phyloP scores from a whole-genome alignment of 2,329 filamentous ascomycete species.

The Phaeosphaeriaceae sp. region DNA sequence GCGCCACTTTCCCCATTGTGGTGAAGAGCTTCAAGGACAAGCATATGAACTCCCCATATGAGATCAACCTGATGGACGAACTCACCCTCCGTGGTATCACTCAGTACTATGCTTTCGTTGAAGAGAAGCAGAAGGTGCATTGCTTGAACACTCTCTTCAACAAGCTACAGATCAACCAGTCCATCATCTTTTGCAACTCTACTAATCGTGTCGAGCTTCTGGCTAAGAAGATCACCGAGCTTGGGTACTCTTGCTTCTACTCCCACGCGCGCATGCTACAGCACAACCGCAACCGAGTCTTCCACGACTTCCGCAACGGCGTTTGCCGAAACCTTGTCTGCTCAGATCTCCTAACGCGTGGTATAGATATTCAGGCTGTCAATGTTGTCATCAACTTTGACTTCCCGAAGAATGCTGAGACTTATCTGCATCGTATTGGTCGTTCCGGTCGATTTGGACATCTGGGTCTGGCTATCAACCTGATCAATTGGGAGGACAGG shows the following conservation, averaged over 20 bases:
- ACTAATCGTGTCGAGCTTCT: constrained; percentile 97
- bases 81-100: constrained; percentile 97
- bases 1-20: constrained; percentile 94
- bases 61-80: constrained; percentile 99
- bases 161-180: constrained; percentile 99
- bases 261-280: constrained; percentile 98
- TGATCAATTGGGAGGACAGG: constrained; percentile 99
- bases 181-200: constrained; percentile 99
- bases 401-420: constrained; percentile 99
- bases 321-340: constrained; percentile 98
- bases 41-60: constrained; percentile 95
- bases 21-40: constrained; percentile 98
- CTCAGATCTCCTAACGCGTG: constrained; percentile 94
- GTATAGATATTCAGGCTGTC: constrained; percentile 99
- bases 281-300: constrained; percentile 95
- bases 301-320: constrained; percentile 98
- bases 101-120: constrained; percentile 98
- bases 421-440: constrained; percentile 97
- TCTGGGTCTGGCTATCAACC: constrained; percentile 94
- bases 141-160: constrained; percentile 99
- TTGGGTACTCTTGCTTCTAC: constrained; percentile 99
- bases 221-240: constrained; percentile 98
- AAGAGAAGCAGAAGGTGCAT: constrained; percentile 99
- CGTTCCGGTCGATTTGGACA: constrained; percentile 97
- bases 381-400: constrained; percentile 99